A percentile compares a stretch with the other conserved stretches of the same genome.
phyloP scores from a whole-genome alignment of 495 filamentous ascomycete genomes.

The Penicillium lividum region DNA sequence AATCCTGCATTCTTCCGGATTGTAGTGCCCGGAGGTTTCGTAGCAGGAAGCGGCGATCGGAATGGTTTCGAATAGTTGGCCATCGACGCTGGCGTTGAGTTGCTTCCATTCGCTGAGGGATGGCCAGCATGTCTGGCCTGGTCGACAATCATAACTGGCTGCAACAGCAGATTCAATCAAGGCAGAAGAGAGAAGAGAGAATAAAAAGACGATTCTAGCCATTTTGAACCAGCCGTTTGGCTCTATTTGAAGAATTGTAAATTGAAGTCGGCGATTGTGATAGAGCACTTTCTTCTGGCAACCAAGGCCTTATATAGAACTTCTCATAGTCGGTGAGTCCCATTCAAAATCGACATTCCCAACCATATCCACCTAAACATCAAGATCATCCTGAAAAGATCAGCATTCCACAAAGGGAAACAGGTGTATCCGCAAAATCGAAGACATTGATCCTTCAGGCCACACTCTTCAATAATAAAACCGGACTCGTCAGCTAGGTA shows the following conservation, averaged over 20 bases:
- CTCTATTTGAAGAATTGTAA: not conserved
- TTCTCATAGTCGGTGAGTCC: not conserved
- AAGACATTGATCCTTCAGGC: not conserved
- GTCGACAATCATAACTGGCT: conserved; percentile 14
- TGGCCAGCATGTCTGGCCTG: conserved; percentile 18
- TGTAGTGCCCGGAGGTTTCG: conserved; percentile 14
- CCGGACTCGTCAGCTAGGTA: too few relatives aligned
- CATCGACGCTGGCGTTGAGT: conserved; percentile 22
- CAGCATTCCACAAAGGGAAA: not conserved
- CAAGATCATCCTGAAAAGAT: not conserved
- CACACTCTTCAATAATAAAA: not conserved
- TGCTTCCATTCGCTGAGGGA: conserved; percentile 21
- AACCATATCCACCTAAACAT: not conserved
- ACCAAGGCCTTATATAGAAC: not conserved
- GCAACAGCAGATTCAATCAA: not conserved
- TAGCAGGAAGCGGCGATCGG: conserved; percentile 25
- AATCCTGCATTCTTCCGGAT: conserved; percentile 14
- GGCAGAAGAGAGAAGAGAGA: not conserved
- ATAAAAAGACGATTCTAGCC: not conserved
- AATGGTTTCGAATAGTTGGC: conserved; percentile 17
- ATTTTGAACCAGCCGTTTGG: not conserved
- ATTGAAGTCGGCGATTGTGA: not conserved
- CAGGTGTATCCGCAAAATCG: not conserved
- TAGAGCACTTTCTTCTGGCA: not conserved
- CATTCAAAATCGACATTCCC: not conserved